Evolutionary conservation across 2,329 filamentous ascomycete species (phyloP).

Genomic region (Pezicula carpinea): DNA sequence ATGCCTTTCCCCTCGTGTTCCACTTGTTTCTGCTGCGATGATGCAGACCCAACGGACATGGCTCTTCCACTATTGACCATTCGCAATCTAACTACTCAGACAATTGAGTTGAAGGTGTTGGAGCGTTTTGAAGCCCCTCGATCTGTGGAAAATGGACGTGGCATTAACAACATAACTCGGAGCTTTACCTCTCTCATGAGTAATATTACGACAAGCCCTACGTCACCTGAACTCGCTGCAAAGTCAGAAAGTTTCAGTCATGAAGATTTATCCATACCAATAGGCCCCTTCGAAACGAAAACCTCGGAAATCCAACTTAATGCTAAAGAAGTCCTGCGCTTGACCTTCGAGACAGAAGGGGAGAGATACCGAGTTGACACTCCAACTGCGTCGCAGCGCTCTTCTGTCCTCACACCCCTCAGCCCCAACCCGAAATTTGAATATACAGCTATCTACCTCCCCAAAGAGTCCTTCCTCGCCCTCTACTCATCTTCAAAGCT

Average conservation of each 20-base stretch:
- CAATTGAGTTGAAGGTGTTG: slow-evolving; percentile 67
- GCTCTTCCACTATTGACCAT: slow-evolving; percentile 52
- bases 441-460: slow-evolving; percentile 64
- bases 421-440: slow-evolving; percentile 45
- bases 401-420: slow-evolving; percentile 56
- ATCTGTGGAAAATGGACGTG: slow-evolving; percentile 26
- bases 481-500: slow-evolving; percentile 70
- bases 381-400: slow-evolving; percentile 56
- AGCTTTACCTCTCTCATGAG: slow-evolving; percentile 39
- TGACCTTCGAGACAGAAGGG: slow-evolving; percentile 65
- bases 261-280: slow-evolving; percentile 55
- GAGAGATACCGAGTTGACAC: slow-evolving; percentile 70
- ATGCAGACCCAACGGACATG: slow-evolving; percentile 11
- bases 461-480: slow-evolving; percentile 47
- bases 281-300: slow-evolving; percentile 65
- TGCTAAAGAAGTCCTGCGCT: slow-evolving; percentile 62
- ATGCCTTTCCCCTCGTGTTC: not conserved
- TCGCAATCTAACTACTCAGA: slow-evolving; percentile 73
- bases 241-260: slow-evolving; percentile 57
- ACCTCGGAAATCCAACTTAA: slow-evolving; percentile 58
- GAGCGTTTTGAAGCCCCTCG: slow-evolving; percentile 64
- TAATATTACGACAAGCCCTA: slow-evolving; percentile 37
- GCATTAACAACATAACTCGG: slow-evolving; percentile 36
- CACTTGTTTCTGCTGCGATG: not conserved
- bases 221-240: slow-evolving; percentile 32